Conservation (phyloP, 305 asterid species). For the Rubia tinctorum region DNA sequence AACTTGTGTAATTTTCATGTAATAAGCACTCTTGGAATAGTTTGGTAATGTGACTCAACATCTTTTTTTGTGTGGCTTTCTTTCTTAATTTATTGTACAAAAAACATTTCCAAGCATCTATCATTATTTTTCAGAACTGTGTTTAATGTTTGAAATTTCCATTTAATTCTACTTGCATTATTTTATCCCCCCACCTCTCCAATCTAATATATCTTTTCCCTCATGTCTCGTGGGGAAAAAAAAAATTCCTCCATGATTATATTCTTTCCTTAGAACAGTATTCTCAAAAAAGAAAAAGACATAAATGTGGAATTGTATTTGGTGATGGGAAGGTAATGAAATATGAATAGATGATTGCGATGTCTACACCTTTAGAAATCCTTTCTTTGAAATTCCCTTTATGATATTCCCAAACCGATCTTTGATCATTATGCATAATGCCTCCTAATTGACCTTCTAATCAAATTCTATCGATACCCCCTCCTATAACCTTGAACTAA, state of each 20-base stretch:
- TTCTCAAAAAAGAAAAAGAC: not conserved
- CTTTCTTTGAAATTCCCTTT: not conserved
- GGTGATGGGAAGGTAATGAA: not conserved
- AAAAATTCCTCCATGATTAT: not conserved
- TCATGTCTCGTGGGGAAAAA: too few species aligned
- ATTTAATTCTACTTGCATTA: not conserved
- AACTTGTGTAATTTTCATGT: not conserved
- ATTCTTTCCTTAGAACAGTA: not conserved
- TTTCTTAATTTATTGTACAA: not conserved
- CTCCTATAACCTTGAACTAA: slow-evolving; percentile 2
- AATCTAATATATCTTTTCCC: too few species aligned
- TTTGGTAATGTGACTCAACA: not conserved
- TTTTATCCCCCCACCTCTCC: not conserved
- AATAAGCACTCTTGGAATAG: not conserved
- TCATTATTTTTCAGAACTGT: not conserved
- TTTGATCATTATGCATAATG: too few species aligned
- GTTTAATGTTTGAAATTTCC: not conserved
- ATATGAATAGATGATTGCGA: not conserved
- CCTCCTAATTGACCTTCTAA: not conserved
- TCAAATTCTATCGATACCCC: not conserved
- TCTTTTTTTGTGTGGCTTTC: not conserved
- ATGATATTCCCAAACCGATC: not conserved
- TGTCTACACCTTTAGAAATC: not conserved
- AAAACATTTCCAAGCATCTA: not conserved
- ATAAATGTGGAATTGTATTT: not conserved